These are phyloP conservation scores for Kwoniella bestiolae DNA, from an alignment of 768 basidiomycete species.

Conservation along the genomic window DNA sequence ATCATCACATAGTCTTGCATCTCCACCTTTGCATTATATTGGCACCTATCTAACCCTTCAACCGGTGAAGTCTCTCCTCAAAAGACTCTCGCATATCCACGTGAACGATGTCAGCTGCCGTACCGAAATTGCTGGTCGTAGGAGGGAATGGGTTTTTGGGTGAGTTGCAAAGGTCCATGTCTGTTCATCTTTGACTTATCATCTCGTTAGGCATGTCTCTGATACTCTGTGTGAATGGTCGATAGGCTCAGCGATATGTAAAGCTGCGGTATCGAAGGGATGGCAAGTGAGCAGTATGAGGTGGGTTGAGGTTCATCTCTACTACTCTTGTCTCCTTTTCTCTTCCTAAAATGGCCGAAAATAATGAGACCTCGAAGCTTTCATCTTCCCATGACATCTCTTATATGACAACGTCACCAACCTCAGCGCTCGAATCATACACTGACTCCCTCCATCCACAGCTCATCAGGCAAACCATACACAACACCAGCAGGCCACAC, in stretches of 20 bases:
- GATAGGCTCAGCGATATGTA: constrained; percentile 89
- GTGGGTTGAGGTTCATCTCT: constrained; percentile 59
- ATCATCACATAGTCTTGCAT: too few species aligned
- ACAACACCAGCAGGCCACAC: constrained; percentile 84
- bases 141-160: constrained; percentile 99
- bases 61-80: neutral
- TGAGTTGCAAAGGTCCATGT: too few species aligned
- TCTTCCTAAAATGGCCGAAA: too few species aligned
- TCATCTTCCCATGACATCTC: too few species aligned
- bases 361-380: too few species aligned
- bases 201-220: too few species aligned
- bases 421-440: too few species aligned
- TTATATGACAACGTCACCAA: too few species aligned
- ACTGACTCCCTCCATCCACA: constrained; percentile 50
- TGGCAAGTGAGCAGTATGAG: constrained; percentile 88
- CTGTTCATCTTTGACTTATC: too few species aligned
- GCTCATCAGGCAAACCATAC: constrained; percentile 85
- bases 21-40: too few species aligned
- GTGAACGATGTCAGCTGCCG: constrained; percentile 10
- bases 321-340: too few species aligned
- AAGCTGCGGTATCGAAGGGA: constrained; percentile 79
- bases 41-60: too few species aligned
- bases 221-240: constrained; percentile 6
- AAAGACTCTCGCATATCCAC: neutral
- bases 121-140: constrained; percentile 76